Conservation (phyloP, 306 rosid genomes). For the Quercus robur region DNA sequence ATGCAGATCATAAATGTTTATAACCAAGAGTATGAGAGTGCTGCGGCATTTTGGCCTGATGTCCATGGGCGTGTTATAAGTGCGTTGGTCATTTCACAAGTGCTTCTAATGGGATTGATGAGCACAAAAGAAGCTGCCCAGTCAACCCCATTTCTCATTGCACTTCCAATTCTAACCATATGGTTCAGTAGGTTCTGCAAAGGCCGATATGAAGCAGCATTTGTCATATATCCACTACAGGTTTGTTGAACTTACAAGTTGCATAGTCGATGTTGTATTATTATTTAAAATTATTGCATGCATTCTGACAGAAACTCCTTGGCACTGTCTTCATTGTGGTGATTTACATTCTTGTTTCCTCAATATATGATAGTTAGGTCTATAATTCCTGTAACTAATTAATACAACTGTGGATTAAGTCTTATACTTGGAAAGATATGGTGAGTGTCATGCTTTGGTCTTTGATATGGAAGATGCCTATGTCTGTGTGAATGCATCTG, state of each 20-base stretch:
- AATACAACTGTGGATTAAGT: too few species aligned
- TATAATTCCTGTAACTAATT: too few species aligned
- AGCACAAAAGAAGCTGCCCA: slow-evolving; percentile 68
- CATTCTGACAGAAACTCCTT: neutral
- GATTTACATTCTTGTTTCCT: neutral
- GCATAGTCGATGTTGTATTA: neutral
- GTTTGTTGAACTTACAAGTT: slow-evolving; percentile 20
- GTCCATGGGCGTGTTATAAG: slow-evolving; percentile 73
- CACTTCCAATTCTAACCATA: slow-evolving; percentile 72
- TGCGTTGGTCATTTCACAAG: slow-evolving; percentile 76
- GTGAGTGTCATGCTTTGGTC: neutral
- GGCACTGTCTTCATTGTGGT: neutral
- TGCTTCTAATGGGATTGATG: slow-evolving; percentile 71
- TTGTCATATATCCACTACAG: slow-evolving; percentile 63
- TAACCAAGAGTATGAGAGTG: slow-evolving; percentile 89
- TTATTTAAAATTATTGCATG: neutral
- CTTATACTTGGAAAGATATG: neutral
- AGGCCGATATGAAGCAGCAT: slow-evolving; percentile 92
- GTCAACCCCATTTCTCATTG: slow-evolving; percentile 83
- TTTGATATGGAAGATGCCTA: neutral
- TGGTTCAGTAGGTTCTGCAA: slow-evolving; percentile 73
- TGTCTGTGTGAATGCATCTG: neutral
- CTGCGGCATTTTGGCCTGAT: slow-evolving; percentile 98
- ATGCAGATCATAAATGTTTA: slow-evolving; percentile 95
- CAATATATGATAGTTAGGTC: neutral